Evolutionary conservation across 2,329 filamentous ascomycete species (phyloP).

Genomic region (Trichophyton verrucosum): DNA sequence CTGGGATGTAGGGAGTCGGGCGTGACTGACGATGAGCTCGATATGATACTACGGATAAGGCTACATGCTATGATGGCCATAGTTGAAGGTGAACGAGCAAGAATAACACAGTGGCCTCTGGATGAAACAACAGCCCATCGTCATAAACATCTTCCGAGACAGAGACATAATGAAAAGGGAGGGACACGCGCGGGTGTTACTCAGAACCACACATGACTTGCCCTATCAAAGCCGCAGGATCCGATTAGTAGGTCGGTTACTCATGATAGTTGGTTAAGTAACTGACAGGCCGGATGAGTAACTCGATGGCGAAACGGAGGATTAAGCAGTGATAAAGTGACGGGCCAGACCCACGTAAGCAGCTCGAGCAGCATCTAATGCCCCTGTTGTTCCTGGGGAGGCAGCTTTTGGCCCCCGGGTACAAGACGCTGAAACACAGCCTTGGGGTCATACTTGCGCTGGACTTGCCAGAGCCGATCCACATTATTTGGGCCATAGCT

Average conservation of each 20-base stretch:
- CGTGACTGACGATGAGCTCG: too few species aligned
- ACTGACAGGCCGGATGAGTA: not conserved
- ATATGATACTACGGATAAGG: not conserved
- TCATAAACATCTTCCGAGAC: not conserved
- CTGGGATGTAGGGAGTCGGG: too few species aligned
- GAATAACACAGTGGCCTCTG: not conserved
- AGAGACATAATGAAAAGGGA: not conserved
- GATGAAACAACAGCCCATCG: not conserved
- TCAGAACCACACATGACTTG: not conserved
- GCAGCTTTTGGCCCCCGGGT: conserved; percentile 9
- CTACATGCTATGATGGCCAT: not conserved
- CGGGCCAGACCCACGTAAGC: not conserved
- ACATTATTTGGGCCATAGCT: conserved; percentile 9
- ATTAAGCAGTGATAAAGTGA: not conserved
- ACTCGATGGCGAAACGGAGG: not conserved
- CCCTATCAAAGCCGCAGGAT: not conserved
- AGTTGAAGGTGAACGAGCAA: not conserved
- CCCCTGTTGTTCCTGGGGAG: not conserved
- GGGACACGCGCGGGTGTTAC: not conserved
- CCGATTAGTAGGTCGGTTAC: not conserved
- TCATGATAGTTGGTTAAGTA: not conserved
- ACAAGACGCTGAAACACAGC: conserved; percentile 8
- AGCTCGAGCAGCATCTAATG: not conserved
- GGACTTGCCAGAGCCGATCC: conserved; percentile 2
- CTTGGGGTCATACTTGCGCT: conserved; percentile 7